Conservation (phyloP, 768 basidiomycete species). For the Rhizopogon salebrosus region DNA sequence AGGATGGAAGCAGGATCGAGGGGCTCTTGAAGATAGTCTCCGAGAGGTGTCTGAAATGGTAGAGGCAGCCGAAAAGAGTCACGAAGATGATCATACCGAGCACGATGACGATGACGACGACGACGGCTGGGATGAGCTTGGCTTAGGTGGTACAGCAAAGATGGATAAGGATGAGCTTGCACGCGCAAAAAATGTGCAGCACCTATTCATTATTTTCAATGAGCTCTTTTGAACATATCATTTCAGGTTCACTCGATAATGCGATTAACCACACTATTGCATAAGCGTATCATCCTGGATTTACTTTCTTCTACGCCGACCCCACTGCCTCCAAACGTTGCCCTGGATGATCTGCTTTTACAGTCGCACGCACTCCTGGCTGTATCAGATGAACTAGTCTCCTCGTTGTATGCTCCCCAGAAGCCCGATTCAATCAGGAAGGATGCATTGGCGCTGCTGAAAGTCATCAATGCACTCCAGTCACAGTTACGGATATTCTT, state of each 20-base stretch:
- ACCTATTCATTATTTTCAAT: background rate
- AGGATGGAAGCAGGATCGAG: constrained; percentile 46
- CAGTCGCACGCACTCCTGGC: constrained; percentile 48
- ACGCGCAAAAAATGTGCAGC: constrained; percentile 52
- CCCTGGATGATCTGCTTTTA: constrained; percentile 48
- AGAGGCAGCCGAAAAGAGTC: constrained; percentile 27
- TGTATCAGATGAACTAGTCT: constrained; percentile 61
- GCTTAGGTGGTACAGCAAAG: constrained; percentile 37
- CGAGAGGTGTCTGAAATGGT: constrained; percentile 55
- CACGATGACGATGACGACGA: constrained; percentile 24
- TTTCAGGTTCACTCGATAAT: constrained; percentile 54
- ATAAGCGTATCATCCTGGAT: constrained; percentile 54
- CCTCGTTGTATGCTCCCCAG: constrained; percentile 65
- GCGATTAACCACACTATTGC: constrained; percentile 55
- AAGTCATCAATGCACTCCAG: constrained; percentile 34
- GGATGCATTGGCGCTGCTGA: constrained; percentile 34
- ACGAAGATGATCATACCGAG: constrained; percentile 23
- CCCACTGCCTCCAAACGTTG: constrained; percentile 17
- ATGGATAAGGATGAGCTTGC: constrained; percentile 48
- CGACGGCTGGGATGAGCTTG: constrained; percentile 65
- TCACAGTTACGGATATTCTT: constrained; percentile 21
- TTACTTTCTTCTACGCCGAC: constrained; percentile 33
- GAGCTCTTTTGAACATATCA: background rate
- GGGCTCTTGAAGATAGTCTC: constrained; percentile 55
- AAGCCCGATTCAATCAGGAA: constrained; percentile 35